Evolutionary conservation across 306 rosid species (phyloP).

Genomic region (Trichosanthes truncata): DNA sequence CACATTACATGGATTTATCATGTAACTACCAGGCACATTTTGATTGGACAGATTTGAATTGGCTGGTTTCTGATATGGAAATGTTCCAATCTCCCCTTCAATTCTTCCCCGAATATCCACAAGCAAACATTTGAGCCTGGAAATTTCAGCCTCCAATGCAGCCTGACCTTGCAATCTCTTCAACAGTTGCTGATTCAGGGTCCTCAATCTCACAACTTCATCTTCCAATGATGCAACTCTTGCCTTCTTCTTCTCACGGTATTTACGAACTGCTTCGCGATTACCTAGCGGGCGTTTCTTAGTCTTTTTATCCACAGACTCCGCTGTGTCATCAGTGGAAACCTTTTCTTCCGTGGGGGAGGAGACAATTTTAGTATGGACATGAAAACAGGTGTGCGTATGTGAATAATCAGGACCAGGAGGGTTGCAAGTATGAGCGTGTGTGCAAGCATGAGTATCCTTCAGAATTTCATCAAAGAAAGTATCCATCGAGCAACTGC

Average conservation of each 20-base stretch:
- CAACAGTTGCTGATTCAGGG: slow-evolving; percentile 74
- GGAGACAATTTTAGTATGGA: slow-evolving; percentile 77
- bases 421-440: slow-evolving; percentile 96
- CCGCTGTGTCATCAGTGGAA: slow-evolving; percentile 71
- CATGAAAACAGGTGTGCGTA: slow-evolving; percentile 92
- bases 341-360: slow-evolving; percentile 50
- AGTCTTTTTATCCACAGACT: slow-evolving; percentile 57
- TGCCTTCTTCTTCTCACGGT: slow-evolving; percentile 94
- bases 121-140: slow-evolving; percentile 90
- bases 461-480: slow-evolving; percentile 69
- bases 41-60: slow-evolving; percentile 25
- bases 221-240: slow-evolving; percentile 82
- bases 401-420: slow-evolving; percentile 90
- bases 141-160: slow-evolving; percentile 82
- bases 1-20: slow-evolving; percentile 76
- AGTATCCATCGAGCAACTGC: slow-evolving; percentile 75
- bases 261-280: slow-evolving; percentile 86
- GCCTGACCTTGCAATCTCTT: slow-evolving; percentile 83
- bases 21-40: slow-evolving; percentile 36
- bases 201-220: slow-evolving; percentile 69
- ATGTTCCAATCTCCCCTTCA: slow-evolving; percentile 90
- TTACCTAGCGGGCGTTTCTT: slow-evolving; percentile 77
- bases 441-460: slow-evolving; percentile 82
- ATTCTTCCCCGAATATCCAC: slow-evolving; percentile 96
- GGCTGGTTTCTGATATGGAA: slow-evolving; percentile 70